Base-by-base conservation (phyloP, 2,329 filamentous ascomycete genomes). In the Moelleriella libera region DNA sequence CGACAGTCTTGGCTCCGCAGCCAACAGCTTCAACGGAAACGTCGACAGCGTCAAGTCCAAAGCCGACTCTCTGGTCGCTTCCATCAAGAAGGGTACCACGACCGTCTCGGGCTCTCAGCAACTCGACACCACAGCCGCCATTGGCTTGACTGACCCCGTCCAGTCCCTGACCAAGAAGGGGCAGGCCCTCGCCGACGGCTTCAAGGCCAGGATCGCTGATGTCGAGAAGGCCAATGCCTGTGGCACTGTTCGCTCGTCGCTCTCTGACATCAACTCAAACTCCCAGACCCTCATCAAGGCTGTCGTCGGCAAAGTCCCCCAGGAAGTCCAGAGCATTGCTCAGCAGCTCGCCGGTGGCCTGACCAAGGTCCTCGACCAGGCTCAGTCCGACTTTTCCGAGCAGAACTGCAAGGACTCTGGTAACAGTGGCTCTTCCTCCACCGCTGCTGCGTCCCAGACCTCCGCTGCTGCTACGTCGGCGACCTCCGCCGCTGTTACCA, bases 211-310 rank as follows among this genome's bases (percentile, higher is more conserved):
- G 54, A 58, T 59, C 52, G n/a, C 49, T n/a, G 48, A 50, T 11
- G 48, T 63, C 44, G 46, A 61, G 48, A 53, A 59, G 48, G 58
- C 57, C 30, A 53, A 52, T 46, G 55, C 58, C 5, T 63, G 61
- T 53, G 50, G 48, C 21, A 49, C 53, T 40, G 54, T 60, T 43
- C 53, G 54, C 45, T 29, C 51, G n/a, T 49, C 58, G 47, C 47
- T 60, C 31, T 42, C n/a, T 30, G 48, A 54, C 44, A 54, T 62
- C 48, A 55, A 54, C 52, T 43, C 32, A 2, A 51, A 51, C 47
- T 56, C 57, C 4, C 42, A 57, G 49, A 48, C 47, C n/a, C 58
- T 63, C 29, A 62, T 61, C 47, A 48, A 56, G n/a, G 47, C 58
- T 34, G 52, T 60, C 39, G 55, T 63, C 21, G 30, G 30, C 45